These are phyloP conservation scores for Amaranthus cruentus DNA, from an alignment of 148 eudicot species.

Conservation along the genomic window DNA sequence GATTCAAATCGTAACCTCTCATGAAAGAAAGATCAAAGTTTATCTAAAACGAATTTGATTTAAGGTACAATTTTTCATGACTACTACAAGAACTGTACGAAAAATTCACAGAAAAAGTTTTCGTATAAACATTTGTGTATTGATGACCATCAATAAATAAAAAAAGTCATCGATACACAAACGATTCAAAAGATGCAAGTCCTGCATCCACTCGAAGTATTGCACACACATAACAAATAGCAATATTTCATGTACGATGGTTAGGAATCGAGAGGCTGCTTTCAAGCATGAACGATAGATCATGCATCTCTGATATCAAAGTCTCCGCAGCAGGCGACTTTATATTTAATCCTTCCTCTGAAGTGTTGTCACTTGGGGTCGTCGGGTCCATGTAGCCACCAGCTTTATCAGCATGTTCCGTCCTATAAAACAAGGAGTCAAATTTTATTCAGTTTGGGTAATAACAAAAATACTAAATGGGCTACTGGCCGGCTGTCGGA, in stretches of 20 bases:
- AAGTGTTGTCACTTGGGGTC: slow-evolving; percentile 23
- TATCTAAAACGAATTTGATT: no score
- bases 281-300: slow-evolving; percentile 81
- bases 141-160: neutral
- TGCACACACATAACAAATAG: neutral
- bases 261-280: slow-evolving; percentile 55
- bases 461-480: neutral
- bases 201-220: neutral
- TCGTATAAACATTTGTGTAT: no score
- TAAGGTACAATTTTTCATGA: no score
- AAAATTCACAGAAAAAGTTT: no score
- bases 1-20: no score
- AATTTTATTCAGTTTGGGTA: neutral
- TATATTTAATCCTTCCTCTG: slow-evolving; percentile 8
- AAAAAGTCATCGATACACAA: neutral
- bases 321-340: slow-evolving; percentile 36
- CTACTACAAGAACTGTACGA: no score
- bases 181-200: neutral
- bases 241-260: slow-evolving; percentile 4
- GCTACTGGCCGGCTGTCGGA: no score
- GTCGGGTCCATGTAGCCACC: slow-evolving; percentile 22
- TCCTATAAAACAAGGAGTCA: slow-evolving; percentile 20
- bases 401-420: slow-evolving; percentile 24
- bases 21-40: no score
- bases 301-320: slow-evolving; percentile 79